Evolutionary conservation across 306 rosid species (phyloP).

Genomic region (Quercus suber): DNA sequence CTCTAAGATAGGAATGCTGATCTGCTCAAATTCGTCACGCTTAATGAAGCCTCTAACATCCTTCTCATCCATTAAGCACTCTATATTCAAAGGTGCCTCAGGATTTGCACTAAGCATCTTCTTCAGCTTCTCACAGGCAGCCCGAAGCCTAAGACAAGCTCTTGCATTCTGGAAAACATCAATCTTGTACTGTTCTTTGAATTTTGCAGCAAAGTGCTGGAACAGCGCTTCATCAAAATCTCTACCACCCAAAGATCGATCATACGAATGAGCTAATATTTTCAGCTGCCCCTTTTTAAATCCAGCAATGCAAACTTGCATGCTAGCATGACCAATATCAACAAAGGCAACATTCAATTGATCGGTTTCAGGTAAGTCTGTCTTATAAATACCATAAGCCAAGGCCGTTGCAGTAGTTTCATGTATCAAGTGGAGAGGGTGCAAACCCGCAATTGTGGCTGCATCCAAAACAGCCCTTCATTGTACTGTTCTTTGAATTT

Average conservation of each 20-base stretch:
- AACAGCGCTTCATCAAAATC: conserved; percentile 89
- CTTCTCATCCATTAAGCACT: conserved; percentile 95
- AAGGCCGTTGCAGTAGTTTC: conserved; percentile 93
- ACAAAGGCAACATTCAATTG: conserved; percentile 88
- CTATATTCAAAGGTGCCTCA: conserved; percentile 82
- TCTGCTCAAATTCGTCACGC: conserved; percentile 89
- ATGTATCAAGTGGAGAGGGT: conserved; percentile 81
- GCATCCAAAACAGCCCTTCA: no score
- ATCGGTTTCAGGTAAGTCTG: conserved; percentile 84
- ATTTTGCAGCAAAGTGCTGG: conserved; percentile 71
- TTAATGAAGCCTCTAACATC: conserved; percentile 84
- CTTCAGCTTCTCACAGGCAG: conserved; percentile 91
- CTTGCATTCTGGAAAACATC: conserved; percentile 79
- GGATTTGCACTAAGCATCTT: conserved; percentile 96
- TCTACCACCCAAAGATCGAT: conserved; percentile 88
- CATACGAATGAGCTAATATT: conserved; percentile 78
- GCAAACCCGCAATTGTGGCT: conserved; percentile 86
- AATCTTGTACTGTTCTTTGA: conserved; percentile 81
- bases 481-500: conserved; percentile 80
- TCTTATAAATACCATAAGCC: conserved; percentile 96
- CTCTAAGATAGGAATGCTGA: conserved; percentile 77
- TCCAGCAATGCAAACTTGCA: conserved; percentile 98
- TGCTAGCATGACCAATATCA: conserved; percentile 90
- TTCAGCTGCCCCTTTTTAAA: conserved; percentile 86
- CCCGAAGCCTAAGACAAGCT: conserved; percentile 81